Evolutionary conservation across 2,329 filamentous ascomycete genomes (phyloP), one percentile per base, ranked within the genome.

Genomic region (Dactylellina leptospora): DNA sequence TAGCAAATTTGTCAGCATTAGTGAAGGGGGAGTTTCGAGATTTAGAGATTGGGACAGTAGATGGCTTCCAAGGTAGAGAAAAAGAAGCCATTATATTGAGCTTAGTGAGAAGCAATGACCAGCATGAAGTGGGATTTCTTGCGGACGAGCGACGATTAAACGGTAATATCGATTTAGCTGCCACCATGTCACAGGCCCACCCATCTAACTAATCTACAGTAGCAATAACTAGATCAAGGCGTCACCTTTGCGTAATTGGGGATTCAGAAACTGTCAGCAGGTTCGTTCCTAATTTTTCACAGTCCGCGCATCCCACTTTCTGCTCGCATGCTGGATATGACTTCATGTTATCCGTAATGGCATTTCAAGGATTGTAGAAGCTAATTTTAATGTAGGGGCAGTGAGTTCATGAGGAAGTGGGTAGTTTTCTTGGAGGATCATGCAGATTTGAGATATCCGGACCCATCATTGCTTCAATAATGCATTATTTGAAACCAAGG

Each of bases 11-110:
- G 55, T 88, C 92, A 10, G 82, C 84, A 36, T 84, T 89, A 75
- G 84, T 99, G 53, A 95, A 93, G 78, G 90, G 95, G 71, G 82
- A 83, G 38, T 96, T 90, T 76, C 90, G 90, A 0, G 92, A 90
- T 10, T 87, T 99, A 54, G 95, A 99, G 80, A 84, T 99, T n/a
- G 95, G 95, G 30, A 96, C 92, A 77, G 91, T 99, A 1, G 95
- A 99, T 80, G 95, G 93, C 1, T 99, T 99, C 79, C 95, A 99
- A 80, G 95, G 95, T 30, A 87, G 95, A 16, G 95, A 99, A 80
- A 99, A 99, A 80, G 95, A 99, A 80, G 95, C 91, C 1, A 89
- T 99, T 13, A 85, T 99, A 38, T 88, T 99, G 55, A 96, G 90
- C 79, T 85, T 97, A n/a, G 95, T 99, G 63, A 85, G 95, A 75